These are phyloP conservation scores for Phellopilus nigrolimitatus DNA, from an alignment of 1,284 basidiomycete genomes.

Conservation along the genomic window DNA sequence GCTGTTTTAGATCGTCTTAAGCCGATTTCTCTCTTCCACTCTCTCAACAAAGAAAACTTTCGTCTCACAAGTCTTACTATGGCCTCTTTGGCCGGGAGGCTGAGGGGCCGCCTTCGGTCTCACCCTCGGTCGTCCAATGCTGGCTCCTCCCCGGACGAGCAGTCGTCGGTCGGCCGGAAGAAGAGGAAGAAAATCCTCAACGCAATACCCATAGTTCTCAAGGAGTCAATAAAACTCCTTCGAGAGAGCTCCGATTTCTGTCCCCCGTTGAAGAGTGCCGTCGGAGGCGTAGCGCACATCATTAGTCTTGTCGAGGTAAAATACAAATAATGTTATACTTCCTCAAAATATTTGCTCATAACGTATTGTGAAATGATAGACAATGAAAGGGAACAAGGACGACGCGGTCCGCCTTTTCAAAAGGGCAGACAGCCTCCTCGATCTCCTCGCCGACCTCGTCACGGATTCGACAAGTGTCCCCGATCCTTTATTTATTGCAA, in stretches of 20 bases:
- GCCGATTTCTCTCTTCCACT: too few species aligned
- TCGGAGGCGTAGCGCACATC: background rate
- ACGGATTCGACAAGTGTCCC: background rate
- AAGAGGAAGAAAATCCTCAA: background rate
- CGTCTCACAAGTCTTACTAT: too few species aligned
- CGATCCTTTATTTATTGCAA: background rate
- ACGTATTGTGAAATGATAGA: background rate
- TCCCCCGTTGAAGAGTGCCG: background rate
- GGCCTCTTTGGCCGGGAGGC: background rate
- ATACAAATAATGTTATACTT: background rate
- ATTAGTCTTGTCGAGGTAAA: background rate
- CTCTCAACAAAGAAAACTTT: too few species aligned
- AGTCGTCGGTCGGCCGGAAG: background rate
- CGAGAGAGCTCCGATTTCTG: background rate
- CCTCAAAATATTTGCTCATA: background rate
- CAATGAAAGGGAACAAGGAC: conserved; percentile 4
- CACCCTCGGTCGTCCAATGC: background rate
- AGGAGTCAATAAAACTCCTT: background rate
- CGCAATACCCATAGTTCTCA: background rate
- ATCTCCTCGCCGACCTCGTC: background rate
- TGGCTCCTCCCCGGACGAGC: background rate
- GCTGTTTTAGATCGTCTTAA: too few species aligned
- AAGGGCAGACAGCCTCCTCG: background rate
- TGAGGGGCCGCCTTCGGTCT: background rate
- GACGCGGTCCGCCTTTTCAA: background rate